Base-by-base conservation (phyloP, 2,329 filamentous ascomycete species). In the Mycogone perniciosa region DNA sequence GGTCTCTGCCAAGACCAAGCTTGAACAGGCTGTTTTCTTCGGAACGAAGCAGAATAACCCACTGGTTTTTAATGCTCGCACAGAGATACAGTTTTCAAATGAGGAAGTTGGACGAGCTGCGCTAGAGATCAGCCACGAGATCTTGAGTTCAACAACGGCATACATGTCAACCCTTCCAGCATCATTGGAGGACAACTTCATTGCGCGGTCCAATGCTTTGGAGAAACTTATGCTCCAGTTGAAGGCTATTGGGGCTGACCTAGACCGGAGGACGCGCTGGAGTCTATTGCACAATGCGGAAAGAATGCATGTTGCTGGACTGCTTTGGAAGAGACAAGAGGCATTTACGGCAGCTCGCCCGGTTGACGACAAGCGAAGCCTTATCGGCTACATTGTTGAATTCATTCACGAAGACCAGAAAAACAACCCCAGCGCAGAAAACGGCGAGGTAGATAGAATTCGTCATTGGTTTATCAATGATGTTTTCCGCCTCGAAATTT, bases 1-100 rank as follows among this genome's bases (percentile, higher is more conserved):
- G 57, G 80, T 95, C 11, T 91, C 88, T 1, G 87, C 89, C 6
- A 93, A 89, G 69, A 88, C 84, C 69, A 96, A 93, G 68, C 77
- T 99, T 38, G 89, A 96, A 63, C 91, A 99, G 70, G 91, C 91
- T 2, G 87, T 97, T 1, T 97, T 96, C 69, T 97, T 89, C 64
- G 91, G 91, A 2, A 82, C 82, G 44, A 83, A 88, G 63, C 79
- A 85, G 55, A 83, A 88, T 61, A 97, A 90, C 60, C 87, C 92
- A n/a, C 71, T 99, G n/a, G 84, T 90, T 55, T 89, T 99, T 60
- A 81, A 85, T 40, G 79, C 84, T 40, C 80, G 81, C 56, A 75
- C 80, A 37, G 82, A 84, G 49, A 73, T 85, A 43, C 75, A 78
- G 4, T 95, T 93, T 57, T 75, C 81, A 0, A 69, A 78, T 13